phyloP scores from a whole-genome alignment of 352 stramenopile genomes.

The Phytopythium aichiense region DNA sequence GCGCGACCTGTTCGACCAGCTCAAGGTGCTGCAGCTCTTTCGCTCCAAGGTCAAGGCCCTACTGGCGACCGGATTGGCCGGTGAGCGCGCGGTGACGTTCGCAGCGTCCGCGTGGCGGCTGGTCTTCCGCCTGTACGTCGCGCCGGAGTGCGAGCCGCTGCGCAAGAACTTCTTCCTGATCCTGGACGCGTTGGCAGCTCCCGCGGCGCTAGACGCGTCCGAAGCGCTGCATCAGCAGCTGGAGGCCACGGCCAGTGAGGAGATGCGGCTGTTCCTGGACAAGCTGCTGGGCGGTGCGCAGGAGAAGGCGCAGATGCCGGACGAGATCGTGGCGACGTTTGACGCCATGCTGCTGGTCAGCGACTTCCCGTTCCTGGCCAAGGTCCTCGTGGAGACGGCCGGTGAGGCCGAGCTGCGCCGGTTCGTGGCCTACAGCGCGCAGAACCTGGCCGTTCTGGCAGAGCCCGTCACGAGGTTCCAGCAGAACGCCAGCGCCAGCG shows the following conservation, averaged over 20 bases:
- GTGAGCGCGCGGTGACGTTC: constrained; percentile 13
- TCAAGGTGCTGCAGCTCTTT: constrained; percentile 73
- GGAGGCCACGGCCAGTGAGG: constrained; percentile 22
- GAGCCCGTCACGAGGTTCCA: constrained; percentile 49
- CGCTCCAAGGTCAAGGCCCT: constrained; percentile 48
- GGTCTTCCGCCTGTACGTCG: constrained; percentile 58
- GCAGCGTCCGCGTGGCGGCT: constrained; percentile 40
- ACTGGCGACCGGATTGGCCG: neutral
- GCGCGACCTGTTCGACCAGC: constrained; percentile 54
- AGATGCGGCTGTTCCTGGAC: constrained; percentile 37
- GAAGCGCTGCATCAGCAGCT: constrained; percentile 4
- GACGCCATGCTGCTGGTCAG: constrained; percentile 57
- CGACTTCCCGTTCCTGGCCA: constrained; percentile 53
- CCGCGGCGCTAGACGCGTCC: neutral
- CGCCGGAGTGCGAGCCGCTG: constrained; percentile 25
- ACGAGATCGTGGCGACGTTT: constrained; percentile 33
- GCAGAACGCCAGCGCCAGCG: neutral
- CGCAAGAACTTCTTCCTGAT: constrained; percentile 71
- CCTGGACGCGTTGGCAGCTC: constrained; percentile 35
- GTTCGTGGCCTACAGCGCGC: constrained; percentile 49
- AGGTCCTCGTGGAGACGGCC: constrained; percentile 32
- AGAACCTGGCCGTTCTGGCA: constrained; percentile 49
- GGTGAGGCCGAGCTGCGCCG: constrained; percentile 21
- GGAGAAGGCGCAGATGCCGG: constrained; percentile 5
- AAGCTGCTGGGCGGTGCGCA: constrained; percentile 19